Conservation (phyloP, 169 alveolate genomes). For the Hammondia hammondi region DNA sequence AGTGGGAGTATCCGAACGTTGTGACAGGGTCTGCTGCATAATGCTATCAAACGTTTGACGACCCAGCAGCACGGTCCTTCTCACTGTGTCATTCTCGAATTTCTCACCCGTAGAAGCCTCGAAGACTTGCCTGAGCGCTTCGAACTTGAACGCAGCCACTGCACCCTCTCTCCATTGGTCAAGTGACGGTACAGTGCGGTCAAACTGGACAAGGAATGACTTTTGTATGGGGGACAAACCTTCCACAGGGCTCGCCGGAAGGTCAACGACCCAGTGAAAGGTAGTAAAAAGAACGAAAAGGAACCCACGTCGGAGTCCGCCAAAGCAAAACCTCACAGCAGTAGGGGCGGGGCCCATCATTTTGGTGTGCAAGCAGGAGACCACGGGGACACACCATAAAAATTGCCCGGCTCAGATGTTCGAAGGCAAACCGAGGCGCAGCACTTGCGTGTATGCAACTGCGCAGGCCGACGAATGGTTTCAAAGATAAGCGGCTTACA, state of each 20-base stretch:
- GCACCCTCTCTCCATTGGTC: not conserved
- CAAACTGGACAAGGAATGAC: not conserved
- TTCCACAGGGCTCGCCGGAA: not conserved
- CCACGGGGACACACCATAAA: no score
- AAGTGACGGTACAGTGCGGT: not conserved
- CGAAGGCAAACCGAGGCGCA: no score
- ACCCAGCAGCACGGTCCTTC: not conserved
- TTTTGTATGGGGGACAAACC: not conserved
- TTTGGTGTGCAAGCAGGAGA: no score
- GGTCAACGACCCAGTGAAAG: not conserved
- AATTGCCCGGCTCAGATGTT: no score
- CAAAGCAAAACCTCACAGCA: no score
- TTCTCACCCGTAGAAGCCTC: not conserved
- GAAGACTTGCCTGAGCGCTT: not conserved
- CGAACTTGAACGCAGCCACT: conserved; percentile 1
- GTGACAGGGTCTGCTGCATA: not conserved
- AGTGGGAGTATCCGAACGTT: not conserved
- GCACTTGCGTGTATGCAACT: no score
- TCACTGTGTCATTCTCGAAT: not conserved
- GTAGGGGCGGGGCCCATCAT: no score
- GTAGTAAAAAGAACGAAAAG: not conserved
- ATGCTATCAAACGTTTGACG: not conserved
- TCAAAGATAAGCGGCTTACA: no score
- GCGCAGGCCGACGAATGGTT: no score
- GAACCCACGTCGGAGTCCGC: no score